Conservation (phyloP, 2,329 filamentous ascomycete genomes). For the Dendryphion nanum region DNA sequence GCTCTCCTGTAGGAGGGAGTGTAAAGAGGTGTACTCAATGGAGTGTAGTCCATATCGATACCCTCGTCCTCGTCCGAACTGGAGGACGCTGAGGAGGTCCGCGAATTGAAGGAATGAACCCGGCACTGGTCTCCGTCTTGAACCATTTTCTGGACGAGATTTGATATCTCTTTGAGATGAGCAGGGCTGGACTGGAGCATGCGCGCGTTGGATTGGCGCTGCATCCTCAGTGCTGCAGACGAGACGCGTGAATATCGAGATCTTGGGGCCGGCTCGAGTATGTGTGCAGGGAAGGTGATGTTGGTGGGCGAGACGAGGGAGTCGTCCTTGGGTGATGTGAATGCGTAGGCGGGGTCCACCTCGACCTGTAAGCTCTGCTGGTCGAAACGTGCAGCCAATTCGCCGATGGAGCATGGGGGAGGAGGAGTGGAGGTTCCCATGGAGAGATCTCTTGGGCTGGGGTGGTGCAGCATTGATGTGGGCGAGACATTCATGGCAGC, state of each 20-base stretch:
- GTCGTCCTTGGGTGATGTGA: conserved; percentile 14
- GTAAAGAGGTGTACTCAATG: conserved; percentile 11
- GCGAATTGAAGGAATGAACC: conserved; percentile 16
- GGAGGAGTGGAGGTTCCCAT: conserved; percentile 28
- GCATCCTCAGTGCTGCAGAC: conserved; percentile 37
- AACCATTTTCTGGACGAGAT: conserved; percentile 44
- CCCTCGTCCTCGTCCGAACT: conserved; percentile 29
- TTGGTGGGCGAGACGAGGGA: conserved; percentile 26
- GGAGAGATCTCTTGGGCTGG: conserved; percentile 6
- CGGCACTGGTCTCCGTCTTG: conserved; percentile 42
- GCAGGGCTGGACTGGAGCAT: conserved; percentile 39
- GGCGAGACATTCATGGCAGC: conserved; percentile 34
- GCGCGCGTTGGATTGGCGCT: conserved; percentile 41
- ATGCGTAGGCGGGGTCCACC: conserved; percentile 9
- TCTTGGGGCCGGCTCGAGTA: conserved; percentile 7
- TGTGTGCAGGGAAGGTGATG: conserved; percentile 12
- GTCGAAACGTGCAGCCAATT: conserved; percentile 34
- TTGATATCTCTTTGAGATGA: conserved; percentile 42
- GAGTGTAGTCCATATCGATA: conserved; percentile 30
- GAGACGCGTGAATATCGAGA: conserved; percentile 33
- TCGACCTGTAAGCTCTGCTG: conserved; percentile 33
- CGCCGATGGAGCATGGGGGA: conserved; percentile 33
- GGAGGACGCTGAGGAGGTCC: conserved; percentile 8
- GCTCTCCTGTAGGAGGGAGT: conserved; percentile 21
- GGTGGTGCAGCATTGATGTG: conserved; percentile 18